Evolutionary conservation across 805 yeast genomes (phyloP), one percentile per base, ranked within the genome.

Genomic region (Tetrapisispora fleetii): DNA sequence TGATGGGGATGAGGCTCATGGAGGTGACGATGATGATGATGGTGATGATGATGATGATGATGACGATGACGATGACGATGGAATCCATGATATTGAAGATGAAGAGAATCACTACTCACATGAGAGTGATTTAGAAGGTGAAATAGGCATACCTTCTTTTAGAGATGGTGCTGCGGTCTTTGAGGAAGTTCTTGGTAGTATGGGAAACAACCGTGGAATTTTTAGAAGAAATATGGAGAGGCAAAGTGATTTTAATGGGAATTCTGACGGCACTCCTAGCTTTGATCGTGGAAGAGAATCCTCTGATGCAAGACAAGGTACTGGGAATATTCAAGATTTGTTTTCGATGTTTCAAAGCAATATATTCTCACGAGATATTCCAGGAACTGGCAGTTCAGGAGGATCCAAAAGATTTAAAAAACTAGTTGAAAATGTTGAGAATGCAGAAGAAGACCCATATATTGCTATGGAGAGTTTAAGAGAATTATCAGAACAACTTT

Each of bases 391-490:
- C 3, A 46, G 53, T 18, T 51, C 52, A 2, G 54, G 53, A 3
- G 38, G 56, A 40, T 53, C 51, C 37, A 44, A 58, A 4, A 55
- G 66, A 22, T 51, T 66, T 11, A 33, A 50, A 10, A 64, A 52
- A 5, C 53, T 68, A 28, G 54, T 64, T 9, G 55, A 51, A 7
- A 65, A 65, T 44, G 58, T 64, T 1, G 44, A 48, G 9, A 52
- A 60, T 45, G 67, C 67, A 3, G 47, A 52, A 14, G 80, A 75
- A 1, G 85, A 83, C 57, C 74, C 87, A 0, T 83, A 71, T 56
- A 52, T 81, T 18, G 72, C 84, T 1, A 61, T 81, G 57, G 90
- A 83, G 57, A 76, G 81, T 2, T 64, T 85, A 46, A 80, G 76
- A 53, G 86, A 83, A 58, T 62, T 85, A 19, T 76, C 83, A 24